Percentiles rank a stretch among this genome's conserved stretches.
Evolutionary conservation across 78 protist species (phyloP).

Genomic region (Dictyostelium capitatum): DNA sequence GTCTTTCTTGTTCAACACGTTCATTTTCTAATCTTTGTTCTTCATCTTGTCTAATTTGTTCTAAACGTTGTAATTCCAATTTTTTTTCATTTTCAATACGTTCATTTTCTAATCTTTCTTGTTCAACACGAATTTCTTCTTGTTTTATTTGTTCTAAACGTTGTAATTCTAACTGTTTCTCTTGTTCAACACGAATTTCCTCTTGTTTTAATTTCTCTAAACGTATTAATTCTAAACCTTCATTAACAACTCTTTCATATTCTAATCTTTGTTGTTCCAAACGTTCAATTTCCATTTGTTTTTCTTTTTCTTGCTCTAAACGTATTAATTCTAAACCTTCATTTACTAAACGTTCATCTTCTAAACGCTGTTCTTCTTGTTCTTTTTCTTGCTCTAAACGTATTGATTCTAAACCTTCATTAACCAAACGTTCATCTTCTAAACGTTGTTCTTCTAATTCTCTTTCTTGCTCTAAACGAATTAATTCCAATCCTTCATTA

Average conservation of each 20-base stretch:
- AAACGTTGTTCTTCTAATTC: not conserved
- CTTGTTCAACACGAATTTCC: not conserved
- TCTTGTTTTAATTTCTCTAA: not conserved
- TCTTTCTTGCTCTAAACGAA: not conserved
- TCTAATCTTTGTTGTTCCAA: not conserved
- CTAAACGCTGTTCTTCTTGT: not conserved
- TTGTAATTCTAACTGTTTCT: not conserved
- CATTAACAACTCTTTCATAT: not conserved
- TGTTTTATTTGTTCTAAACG: not conserved
- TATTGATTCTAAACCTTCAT: not conserved
- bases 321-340: not conserved
- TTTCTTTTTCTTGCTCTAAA: not conserved
- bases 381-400: not conserved
- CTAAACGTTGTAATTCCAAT: not conserved
- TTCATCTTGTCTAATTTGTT: not conserved
- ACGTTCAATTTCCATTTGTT: not conserved
- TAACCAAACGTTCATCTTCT: not conserved
- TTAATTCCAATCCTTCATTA: not conserved
- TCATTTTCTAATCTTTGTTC: conserved; percentile 3
- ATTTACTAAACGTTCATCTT: not conserved
- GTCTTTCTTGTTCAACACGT: not conserved
- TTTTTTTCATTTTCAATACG: not conserved
- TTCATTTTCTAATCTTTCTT: conserved; percentile 1
- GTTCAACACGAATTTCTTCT: not conserved
- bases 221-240: not conserved